Evolutionary conservation across 1,139 yeast genomes (phyloP).

Genomic region (Pneumocystis murina): DNA sequence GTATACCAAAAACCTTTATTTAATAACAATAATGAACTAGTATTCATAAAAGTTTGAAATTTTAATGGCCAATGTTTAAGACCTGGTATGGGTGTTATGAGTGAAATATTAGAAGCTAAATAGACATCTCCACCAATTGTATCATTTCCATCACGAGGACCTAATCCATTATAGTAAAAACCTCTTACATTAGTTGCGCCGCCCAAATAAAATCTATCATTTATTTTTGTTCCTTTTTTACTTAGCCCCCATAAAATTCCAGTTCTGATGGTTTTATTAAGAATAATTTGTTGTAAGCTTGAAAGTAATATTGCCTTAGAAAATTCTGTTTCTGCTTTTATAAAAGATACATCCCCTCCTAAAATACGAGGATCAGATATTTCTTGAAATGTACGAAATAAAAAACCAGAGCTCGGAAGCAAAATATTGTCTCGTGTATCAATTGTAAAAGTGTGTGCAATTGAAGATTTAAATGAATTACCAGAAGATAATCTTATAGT

Average conservation of each 20-base stretch:
- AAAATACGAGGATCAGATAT: constrained; percentile 30
- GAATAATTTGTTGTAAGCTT: constrained; percentile 11
- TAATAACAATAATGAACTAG: constrained; percentile 40
- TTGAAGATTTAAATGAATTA: constrained; percentile 24
- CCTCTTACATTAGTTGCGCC: constrained; percentile 78
- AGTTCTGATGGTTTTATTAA: constrained; percentile 16
- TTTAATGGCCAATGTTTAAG: constrained; percentile 21
- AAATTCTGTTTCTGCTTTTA: constrained; percentile 22
- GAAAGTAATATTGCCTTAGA: constrained; percentile 19
- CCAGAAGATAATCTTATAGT: constrained; percentile 27
- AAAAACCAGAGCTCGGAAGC: constrained; percentile 36
- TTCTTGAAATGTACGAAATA: constrained; percentile 43
- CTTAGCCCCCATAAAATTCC: constrained; percentile 19
- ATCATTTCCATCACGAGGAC: constrained; percentile 54
- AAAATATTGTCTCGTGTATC: constrained; percentile 24
- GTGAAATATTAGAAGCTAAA: constrained; percentile 53
- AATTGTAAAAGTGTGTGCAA: constrained; percentile 20
- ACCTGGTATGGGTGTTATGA: constrained; percentile 52
- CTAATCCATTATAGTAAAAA: constrained; percentile 62
- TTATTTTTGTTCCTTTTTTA: constrained; percentile 22
- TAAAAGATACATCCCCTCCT: constrained; percentile 23
- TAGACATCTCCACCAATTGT: constrained; percentile 69
- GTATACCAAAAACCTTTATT: constrained; percentile 19
- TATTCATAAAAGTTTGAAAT: constrained; percentile 19
- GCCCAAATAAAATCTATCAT: constrained; percentile 48